Conservation (phyloP, 768 basidiomycete species). For the Tubosaeta brunneosetosa region DNA sequence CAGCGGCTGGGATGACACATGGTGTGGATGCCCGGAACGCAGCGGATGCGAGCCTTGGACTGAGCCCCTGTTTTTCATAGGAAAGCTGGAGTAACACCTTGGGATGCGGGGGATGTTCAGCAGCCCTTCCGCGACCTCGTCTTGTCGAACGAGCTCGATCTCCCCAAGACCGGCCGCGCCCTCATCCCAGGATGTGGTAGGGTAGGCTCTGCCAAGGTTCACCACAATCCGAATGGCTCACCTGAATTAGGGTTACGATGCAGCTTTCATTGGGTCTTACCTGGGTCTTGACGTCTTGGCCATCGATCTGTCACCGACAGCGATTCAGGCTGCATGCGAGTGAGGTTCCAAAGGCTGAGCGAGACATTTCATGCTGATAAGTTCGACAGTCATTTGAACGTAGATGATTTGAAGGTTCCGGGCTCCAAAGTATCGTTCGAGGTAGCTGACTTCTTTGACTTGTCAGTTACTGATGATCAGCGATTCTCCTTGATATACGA, state of each 20-base stretch:
- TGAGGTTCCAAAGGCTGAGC: too few species aligned
- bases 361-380: too few species aligned
- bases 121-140: conserved; percentile 52
- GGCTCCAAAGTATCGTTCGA: conserved; percentile 14
- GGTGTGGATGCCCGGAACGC: not conserved
- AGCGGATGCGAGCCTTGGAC: not conserved
- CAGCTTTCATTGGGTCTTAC: conserved; percentile 12
- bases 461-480: conserved; percentile 13
- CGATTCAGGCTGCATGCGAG: too few species aligned
- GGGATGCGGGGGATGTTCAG: conserved; percentile 55
- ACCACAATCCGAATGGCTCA: not conserved
- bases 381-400: conserved; percentile 1
- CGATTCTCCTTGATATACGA: conserved; percentile 18
- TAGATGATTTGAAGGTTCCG: not conserved
- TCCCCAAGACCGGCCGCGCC: conserved; percentile 42
- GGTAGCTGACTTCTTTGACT: conserved; percentile 16
- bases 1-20: conserved; percentile 19
- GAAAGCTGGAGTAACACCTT: conserved; percentile 52
- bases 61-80: conserved; percentile 23
- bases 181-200: conserved; percentile 41
- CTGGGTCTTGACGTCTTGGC: conserved; percentile 15
- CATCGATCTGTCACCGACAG: conserved; percentile 8
- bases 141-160: conserved; percentile 38
- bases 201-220: too few species aligned
- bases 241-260: conserved; percentile 15